These are phyloP conservation scores for Solanum pennellii DNA, from an alignment of 257 asterid species.

Conservation along the genomic window DNA sequence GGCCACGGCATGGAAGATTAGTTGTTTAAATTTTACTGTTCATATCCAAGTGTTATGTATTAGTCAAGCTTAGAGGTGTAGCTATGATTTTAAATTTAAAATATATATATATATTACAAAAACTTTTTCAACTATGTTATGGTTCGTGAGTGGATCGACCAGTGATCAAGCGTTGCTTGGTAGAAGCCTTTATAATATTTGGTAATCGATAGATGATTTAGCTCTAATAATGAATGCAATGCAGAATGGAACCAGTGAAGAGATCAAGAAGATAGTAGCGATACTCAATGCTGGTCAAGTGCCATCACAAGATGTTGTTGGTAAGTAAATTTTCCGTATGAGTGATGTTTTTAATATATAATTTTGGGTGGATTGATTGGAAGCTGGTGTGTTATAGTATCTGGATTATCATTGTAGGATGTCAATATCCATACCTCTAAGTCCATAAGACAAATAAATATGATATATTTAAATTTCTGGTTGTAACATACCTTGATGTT, in stretches of 20 bases:
- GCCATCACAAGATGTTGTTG: slow-evolving; percentile 85
- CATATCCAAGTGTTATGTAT: not conserved
- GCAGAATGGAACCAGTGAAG: slow-evolving; percentile 87
- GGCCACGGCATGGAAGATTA: not conserved
- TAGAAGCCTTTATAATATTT: not conserved
- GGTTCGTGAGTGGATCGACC: not conserved
- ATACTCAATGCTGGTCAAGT: slow-evolving; percentile 72
- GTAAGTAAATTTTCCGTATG: slow-evolving; percentile 28
- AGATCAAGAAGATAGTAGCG: slow-evolving; percentile 80
- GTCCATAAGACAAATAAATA: not conserved
- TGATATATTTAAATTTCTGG: not conserved
- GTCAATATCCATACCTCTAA: not conserved
- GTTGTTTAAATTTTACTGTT: not conserved
- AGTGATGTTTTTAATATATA: not conserved
- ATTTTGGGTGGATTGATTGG: not conserved
- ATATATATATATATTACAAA: too few relatives aligned
- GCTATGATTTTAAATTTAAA: not conserved
- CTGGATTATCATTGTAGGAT: not conserved
- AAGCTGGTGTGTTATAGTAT: not conserved
- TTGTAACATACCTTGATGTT: not conserved
- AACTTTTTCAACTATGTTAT: not conserved
- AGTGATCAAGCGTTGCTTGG: not conserved
- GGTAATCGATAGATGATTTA: not conserved
- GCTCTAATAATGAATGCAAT: not conserved
- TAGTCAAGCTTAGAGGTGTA: not conserved